Base-by-base conservation (phyloP, 2,329 filamentous ascomycete species). In the Fusarium sp. region DNA sequence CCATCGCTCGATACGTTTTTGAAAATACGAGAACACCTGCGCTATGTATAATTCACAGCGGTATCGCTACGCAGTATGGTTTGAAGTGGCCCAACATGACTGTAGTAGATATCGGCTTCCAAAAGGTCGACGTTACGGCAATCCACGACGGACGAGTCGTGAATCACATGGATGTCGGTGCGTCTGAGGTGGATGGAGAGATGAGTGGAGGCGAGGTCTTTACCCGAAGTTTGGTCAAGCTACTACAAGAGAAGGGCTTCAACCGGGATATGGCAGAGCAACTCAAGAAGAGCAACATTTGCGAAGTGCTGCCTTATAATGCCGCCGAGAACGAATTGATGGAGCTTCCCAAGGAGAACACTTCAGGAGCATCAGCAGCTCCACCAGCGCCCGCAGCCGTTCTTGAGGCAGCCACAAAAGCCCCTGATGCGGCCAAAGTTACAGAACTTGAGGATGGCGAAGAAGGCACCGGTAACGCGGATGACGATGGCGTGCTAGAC, bases 1-100 rank as follows among this genome's bases (percentile, higher is more conserved):
- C 87, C 38, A 90, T 99, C 69, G 92, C 94, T 15, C 93, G 96
- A 66, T 99, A 97, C 82, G 88, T 98, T 68, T 99, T 99, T 74
- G 96, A 99, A 80, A 96, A 96, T 80, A 97, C 97, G 76, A 96
- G 95, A 81, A 96, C 93, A 0, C 96, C 96, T 0, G 94, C 93
- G 0, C 91, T 99, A 50, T 94, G 91, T 72, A 85, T 98, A 65
- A 91, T 99, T 82, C 92, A 98, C 79, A 91, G 93, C 71, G 94
- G 93, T 4, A 81, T 96, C 45, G 94, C 96, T 24, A 91, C 93
- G 1, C 90, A 96, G 56, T 98, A 96, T 75, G 94, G 93, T 12
- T 86, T 94, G 28, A 88, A 87, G 76, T 86, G 84, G 82, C 85
- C 89, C 30, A 93, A 88, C 71, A 90, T 96, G 73, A 96, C 93